Evolutionary conservation across 2,329 filamentous ascomycete species (phyloP), one percentile per base, ranked within the genome.

Genomic region (Fusarium succisae): DNA sequence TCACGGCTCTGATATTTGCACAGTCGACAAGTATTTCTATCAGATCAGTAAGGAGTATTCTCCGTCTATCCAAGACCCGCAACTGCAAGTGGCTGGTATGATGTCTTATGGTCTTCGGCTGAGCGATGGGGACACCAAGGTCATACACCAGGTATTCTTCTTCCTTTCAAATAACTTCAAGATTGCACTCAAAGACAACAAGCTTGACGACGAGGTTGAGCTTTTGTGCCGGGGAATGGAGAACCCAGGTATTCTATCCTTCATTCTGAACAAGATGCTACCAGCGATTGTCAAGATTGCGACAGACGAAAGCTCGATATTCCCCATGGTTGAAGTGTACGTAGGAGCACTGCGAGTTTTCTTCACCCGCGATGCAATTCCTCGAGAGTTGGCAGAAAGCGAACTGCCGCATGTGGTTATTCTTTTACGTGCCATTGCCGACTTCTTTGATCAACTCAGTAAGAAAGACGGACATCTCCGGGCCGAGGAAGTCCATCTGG

Each of bases 91-190:
- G 30, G 88, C 89, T 8, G 84, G 84, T 9, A 88, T 91, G 76
- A 76, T 88, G 22, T 86, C 87, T 5, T 91, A 89, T 77, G 89
- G 88, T 2, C 80, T 90, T 38, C 85, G 87, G 45, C 80, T 91
- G 22, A 82, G 83, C 44, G 89, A 91, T 68, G 86, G 85, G 4
- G 88, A 90, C 61, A 75, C 79, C 5, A 84, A 83, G 37, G 86
- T 85, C 8, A 80, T 80, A 11, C 83, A 86, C 24, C 85, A 86
- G 60, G 83, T 91, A 8, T 91, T 91, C 76, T 87, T 87, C 77
- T 88, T 89, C 65, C 82, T 91, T 5, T 87, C 86, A 76, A 88
- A 88, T 73, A 89, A 87, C 78, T 89, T 89, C 77, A 90, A 89
- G 76, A 81, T 87, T 59, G 87, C 88, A 1, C 78, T 91, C 6